These are phyloP conservation scores for Solanum phureja DNA, from an alignment of 257 asterid genomes.

Conservation along the genomic window DNA sequence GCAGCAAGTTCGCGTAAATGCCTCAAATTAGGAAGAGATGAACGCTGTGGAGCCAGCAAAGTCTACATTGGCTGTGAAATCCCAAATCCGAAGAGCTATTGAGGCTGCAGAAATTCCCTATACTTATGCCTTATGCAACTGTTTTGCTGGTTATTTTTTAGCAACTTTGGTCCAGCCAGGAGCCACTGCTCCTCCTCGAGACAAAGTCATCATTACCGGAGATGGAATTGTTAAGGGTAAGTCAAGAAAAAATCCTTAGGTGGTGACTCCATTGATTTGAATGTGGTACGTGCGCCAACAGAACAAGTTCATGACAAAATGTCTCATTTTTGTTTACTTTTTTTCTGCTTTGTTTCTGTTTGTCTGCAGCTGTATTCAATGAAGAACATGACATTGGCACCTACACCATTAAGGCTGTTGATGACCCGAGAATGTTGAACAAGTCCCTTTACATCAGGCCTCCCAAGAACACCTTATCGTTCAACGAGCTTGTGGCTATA, in stretches of 20 bases:
- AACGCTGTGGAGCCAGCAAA: slow-evolving; percentile 53
- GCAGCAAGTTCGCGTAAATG: background rate
- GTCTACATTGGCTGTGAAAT: slow-evolving; percentile 24
- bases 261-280: background rate
- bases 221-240: slow-evolving; percentile 69
- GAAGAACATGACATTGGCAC: slow-evolving; percentile 50
- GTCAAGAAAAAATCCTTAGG: background rate
- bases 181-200: slow-evolving; percentile 34
- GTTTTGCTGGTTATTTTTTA: slow-evolving; percentile 52
- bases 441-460: slow-evolving; percentile 53
- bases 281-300: background rate
- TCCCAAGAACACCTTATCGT: slow-evolving; percentile 32
- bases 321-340: background rate
- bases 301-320: background rate
- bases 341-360: background rate
- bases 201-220: slow-evolving; percentile 31
- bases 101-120: slow-evolving; percentile 55
- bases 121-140: slow-evolving; percentile 34
- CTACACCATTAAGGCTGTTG: slow-evolving; percentile 52
- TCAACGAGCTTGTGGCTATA: slow-evolving; percentile 46
- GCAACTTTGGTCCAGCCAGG: slow-evolving; percentile 36
- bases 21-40: background rate
- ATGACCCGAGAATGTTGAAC: slow-evolving; percentile 65
- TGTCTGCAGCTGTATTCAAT: slow-evolving; percentile 43
- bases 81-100: slow-evolving; percentile 30